phyloP scores from a whole-genome alignment of 2,329 filamentous ascomycete species.

The Penicillium italicum region DNA sequence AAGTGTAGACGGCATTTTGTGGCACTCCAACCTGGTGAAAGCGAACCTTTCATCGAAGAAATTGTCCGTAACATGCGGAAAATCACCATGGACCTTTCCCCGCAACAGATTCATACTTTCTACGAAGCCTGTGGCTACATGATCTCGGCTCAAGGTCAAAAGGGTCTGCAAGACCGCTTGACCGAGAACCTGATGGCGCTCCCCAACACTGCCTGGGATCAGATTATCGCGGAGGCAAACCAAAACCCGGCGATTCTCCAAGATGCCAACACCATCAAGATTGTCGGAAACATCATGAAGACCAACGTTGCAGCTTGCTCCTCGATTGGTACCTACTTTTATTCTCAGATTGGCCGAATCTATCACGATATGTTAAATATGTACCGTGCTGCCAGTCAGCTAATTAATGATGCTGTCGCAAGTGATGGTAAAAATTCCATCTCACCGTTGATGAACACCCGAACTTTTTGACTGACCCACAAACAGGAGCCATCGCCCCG shows the following conservation, averaged over 20 bases:
- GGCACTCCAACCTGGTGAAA: conserved; percentile 88
- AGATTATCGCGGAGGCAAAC: conserved; percentile 85
- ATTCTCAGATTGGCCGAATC: conserved; percentile 94
- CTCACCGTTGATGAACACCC: not conserved
- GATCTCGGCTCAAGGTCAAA: conserved; percentile 96
- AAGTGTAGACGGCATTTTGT: conserved; percentile 98
- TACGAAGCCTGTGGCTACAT: conserved; percentile 99
- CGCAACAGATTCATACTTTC: conserved; percentile 97
- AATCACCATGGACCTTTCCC: conserved; percentile 90
- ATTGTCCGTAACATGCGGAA: conserved; percentile 94
- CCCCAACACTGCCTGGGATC: conserved; percentile 91
- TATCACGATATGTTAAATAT: conserved; percentile 99
- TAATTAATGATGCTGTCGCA: conserved; percentile 90
- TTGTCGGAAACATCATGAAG: conserved; percentile 99
- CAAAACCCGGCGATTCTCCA: conserved; percentile 81
- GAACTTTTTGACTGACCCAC: conserved; percentile 14
- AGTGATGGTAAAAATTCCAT: conserved; percentile 63
- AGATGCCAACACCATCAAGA: conserved; percentile 92
- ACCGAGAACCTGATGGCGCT: conserved; percentile 89
- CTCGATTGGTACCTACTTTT: conserved; percentile 95
- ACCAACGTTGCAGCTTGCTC: conserved; percentile 98
- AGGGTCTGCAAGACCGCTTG: conserved; percentile 85
- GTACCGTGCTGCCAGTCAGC: conserved; percentile 93
- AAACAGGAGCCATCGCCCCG: conserved; percentile 77
- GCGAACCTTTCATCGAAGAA: conserved; percentile 95